phyloP scores from a whole-genome alignment of 768 basidiomycete genomes.

The Amanita thiersii region DNA sequence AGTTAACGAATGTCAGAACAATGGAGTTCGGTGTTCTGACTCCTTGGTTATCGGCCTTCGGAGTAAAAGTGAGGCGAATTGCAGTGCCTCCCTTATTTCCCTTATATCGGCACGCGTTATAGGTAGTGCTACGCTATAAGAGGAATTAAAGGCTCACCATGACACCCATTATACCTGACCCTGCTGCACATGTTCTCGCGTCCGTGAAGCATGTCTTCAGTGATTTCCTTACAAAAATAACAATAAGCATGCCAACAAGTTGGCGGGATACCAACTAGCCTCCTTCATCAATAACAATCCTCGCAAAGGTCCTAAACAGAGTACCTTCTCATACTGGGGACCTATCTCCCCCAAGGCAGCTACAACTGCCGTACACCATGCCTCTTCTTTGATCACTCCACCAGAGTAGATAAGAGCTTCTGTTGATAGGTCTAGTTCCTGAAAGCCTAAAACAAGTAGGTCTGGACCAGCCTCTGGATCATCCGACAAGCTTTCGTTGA shows the following conservation, averaged over 20 bases:
- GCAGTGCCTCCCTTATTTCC: constrained; percentile 82
- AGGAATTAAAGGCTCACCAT: constrained; percentile 41
- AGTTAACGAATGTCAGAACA: constrained; percentile 64
- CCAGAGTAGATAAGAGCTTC: constrained; percentile 71
- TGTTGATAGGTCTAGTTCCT: constrained; percentile 73
- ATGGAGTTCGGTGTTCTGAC: constrained; percentile 7
- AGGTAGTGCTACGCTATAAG: constrained; percentile 1
- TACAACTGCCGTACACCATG: constrained; percentile 61
- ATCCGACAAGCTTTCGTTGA: too few species aligned
- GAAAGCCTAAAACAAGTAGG: constrained; percentile 68
- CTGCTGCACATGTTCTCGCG: constrained; percentile 44
- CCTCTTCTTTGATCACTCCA: constrained; percentile 55
- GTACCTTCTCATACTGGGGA: constrained; percentile 59
- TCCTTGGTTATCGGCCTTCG: constrained; percentile 8
- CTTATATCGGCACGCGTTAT: constrained; percentile 23
- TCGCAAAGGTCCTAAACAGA: background rate
- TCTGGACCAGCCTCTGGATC: constrained; percentile 34
- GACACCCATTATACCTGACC: constrained; percentile 69
- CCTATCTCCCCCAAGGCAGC: constrained; percentile 65
- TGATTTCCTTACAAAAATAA: constrained; percentile 54
- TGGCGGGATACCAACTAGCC: constrained; percentile 63
- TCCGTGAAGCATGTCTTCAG: constrained; percentile 44
- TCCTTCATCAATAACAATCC: background rate
- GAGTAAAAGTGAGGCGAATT: constrained; percentile 47
- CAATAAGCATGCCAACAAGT: constrained; percentile 76